A percentile compares a stretch with the other conserved stretches of the same genome.
Conservation (phyloP, 345 rosid genomes). For the Salix purpurea region DNA sequence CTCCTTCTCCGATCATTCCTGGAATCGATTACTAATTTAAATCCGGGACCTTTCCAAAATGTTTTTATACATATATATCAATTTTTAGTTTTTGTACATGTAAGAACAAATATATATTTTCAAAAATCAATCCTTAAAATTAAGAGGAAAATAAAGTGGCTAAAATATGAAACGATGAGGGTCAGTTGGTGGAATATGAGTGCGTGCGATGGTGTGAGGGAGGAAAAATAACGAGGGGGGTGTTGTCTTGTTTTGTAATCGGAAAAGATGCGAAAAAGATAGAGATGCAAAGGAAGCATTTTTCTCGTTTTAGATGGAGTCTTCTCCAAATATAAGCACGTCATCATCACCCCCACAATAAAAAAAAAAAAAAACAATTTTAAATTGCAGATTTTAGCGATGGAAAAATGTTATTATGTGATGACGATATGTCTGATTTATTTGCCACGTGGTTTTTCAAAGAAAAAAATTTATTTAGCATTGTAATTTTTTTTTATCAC, state of each 20-base stretch:
- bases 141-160: neutral
- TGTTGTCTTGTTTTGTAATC: neutral
- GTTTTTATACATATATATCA: too few relatives aligned
- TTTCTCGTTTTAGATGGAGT: constrained; percentile 24
- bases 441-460: neutral
- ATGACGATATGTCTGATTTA: constrained; percentile 10
- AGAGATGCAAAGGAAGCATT: constrained; percentile 13
- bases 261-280: constrained; percentile 26
- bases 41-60: too few relatives aligned
- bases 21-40: too few relatives aligned
- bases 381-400: neutral
- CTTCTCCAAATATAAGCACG: constrained; percentile 5
- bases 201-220: constrained; percentile 5
- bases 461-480: too few relatives aligned
- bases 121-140: too few relatives aligned
- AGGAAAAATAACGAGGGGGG: neutral
- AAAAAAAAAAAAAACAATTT: neutral
- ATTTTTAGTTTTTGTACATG: too few relatives aligned
- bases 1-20: too few relatives aligned
- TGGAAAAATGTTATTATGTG: neutral
- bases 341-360: constrained; percentile 11
- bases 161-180: constrained; percentile 25
- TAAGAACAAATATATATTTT: too few relatives aligned
- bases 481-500: too few relatives aligned
- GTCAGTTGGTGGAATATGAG: constrained; percentile 11